A percentile compares a stretch with the other conserved stretches of the same genome.
These are phyloP conservation scores for Panicum hallii DNA, from an alignment of 202 grass and related monocot species.

Conservation along the genomic window DNA sequence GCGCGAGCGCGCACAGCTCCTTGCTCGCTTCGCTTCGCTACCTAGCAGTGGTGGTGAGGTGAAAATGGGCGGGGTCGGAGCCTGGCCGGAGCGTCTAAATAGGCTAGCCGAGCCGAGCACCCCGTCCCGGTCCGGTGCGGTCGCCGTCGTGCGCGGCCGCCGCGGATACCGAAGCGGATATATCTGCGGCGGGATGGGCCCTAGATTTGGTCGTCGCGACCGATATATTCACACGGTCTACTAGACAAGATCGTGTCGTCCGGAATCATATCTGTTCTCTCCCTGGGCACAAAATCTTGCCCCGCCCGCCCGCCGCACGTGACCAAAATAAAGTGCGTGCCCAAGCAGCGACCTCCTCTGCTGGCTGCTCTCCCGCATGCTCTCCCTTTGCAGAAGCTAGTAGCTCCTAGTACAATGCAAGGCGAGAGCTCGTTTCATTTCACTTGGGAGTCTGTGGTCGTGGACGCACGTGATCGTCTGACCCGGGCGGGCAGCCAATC, in stretches of 20 bases:
- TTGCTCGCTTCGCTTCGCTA: not conserved
- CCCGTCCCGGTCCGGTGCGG: not conserved
- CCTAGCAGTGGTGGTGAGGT: not conserved
- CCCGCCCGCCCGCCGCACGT: slow-evolving; percentile 4
- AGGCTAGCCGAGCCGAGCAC: not conserved
- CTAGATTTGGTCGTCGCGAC: slow-evolving; percentile 39
- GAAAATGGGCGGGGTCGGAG: not conserved
- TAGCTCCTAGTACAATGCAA: not conserved
- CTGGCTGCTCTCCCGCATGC: too few relatives aligned
- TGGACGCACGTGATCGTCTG: slow-evolving; percentile 20
- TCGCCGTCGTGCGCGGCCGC: not conserved
- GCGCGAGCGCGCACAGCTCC: too few relatives aligned
- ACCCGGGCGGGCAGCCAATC: not conserved
- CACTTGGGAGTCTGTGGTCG: not conserved
- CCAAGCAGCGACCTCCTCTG: not conserved
- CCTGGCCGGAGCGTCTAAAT: not conserved
- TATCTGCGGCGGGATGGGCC: slow-evolving; percentile 25
- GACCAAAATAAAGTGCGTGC: not conserved
- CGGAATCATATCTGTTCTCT: slow-evolving; percentile 37
- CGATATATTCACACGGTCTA: slow-evolving; percentile 59
- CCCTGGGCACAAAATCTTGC: slow-evolving; percentile 23
- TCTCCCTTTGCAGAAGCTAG: not conserved
- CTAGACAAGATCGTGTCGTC: slow-evolving; percentile 44
- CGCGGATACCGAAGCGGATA: slow-evolving; percentile 46
- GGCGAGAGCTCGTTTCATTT: not conserved